phyloP scores from a whole-genome alignment of 2,329 filamentous ascomycete species.

The Colletotrichum endophyticum region DNA sequence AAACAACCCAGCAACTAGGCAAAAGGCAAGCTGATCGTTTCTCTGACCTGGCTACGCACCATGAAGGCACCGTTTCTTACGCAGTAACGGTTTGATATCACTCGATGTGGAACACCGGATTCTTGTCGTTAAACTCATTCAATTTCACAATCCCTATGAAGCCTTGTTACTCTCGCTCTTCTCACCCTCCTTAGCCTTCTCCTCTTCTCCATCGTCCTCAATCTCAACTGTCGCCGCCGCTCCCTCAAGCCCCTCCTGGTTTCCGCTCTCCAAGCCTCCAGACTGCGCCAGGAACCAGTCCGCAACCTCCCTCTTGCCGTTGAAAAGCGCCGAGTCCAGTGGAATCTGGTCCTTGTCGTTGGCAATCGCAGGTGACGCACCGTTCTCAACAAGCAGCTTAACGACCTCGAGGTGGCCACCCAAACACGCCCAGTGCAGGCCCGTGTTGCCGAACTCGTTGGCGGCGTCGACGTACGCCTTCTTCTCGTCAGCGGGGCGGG shows the following conservation, averaged over 20 bases:
- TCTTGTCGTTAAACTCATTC: too few species aligned
- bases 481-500: conserved; percentile 42
- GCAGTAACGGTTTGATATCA: too few species aligned
- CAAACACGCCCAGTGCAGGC: conserved; percentile 91
- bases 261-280: conserved; percentile 51
- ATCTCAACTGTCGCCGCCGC: conserved; percentile 43
- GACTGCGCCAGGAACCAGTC: conserved; percentile 62
- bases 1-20: too few species aligned
- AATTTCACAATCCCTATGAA: too few species aligned
- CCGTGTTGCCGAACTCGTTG: conserved; percentile 87
- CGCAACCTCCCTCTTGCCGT: conserved; percentile 69
- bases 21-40: too few species aligned
- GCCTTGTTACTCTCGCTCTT: neutral
- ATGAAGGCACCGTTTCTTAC: too few species aligned
- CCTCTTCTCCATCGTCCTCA: conserved; percentile 33
- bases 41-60: too few species aligned
- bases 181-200: conserved; percentile 8
- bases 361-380: conserved; percentile 77
- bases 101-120: too few species aligned
- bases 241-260: conserved; percentile 45
- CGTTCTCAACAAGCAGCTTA: conserved; percentile 75
- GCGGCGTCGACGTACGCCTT: conserved; percentile 66
- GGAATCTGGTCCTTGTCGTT: conserved; percentile 87
- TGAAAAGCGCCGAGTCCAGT: conserved; percentile 74
- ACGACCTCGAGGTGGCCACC: conserved; percentile 86